Evolutionary conservation across 2,329 filamentous ascomycete species (phyloP).

Genomic region (Dothideomycetidae sp.): DNA sequence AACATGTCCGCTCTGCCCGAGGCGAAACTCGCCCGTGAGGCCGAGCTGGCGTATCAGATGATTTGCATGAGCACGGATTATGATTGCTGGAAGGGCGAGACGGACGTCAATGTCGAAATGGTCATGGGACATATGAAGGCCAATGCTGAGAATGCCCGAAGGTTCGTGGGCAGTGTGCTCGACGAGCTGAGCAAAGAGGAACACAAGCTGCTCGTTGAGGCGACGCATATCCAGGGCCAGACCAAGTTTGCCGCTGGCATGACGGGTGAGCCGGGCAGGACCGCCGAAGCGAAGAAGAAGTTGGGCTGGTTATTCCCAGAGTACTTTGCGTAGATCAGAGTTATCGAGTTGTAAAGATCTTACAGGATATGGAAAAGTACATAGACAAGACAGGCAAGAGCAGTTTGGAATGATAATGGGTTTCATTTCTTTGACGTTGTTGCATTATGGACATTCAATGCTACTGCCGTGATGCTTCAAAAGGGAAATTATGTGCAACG

Average conservation of each 20-base stretch:
- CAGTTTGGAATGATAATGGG: too few relatives aligned
- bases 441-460: too few relatives aligned
- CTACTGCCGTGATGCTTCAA: too few relatives aligned
- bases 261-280: constrained; percentile 64
- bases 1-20: constrained; percentile 97
- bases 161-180: constrained; percentile 72
- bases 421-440: too few relatives aligned
- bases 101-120: constrained; percentile 84
- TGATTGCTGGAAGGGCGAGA: constrained; percentile 85
- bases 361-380: too few relatives aligned
- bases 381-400: too few relatives aligned
- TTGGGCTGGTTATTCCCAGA: constrained; percentile 79
- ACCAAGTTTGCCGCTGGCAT: constrained; percentile 68
- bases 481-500: too few relatives aligned
- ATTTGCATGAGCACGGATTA: constrained; percentile 99
- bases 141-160: constrained; percentile 75
- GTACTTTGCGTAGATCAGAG: constrained; percentile 44
- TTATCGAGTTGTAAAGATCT: too few relatives aligned
- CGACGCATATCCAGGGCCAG: constrained; percentile 65
- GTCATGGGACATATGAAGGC: constrained; percentile 94
- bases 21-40: constrained; percentile 89
- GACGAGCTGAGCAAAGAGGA: constrained; percentile 71
- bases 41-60: constrained; percentile 93
- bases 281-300: constrained; percentile 60
- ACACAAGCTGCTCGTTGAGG: constrained; percentile 58